Evolutionary conservation across 2,329 filamentous ascomycete species (phyloP).

Genomic region (Aureobasidium zeae): DNA sequence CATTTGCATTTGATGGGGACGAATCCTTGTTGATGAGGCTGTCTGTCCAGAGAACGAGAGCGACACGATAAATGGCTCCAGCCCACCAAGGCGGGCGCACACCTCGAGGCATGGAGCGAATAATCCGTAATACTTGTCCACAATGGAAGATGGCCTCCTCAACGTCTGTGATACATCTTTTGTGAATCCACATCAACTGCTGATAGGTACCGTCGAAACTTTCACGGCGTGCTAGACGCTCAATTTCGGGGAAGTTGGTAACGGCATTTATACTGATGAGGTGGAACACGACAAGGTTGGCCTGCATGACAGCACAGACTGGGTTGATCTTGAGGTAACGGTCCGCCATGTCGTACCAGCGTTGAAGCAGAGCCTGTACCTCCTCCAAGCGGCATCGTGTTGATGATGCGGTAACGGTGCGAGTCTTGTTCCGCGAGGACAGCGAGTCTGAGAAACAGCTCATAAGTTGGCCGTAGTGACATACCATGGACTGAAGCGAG

Average conservation of each 20-base stretch:
- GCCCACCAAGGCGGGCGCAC: conserved; percentile 62
- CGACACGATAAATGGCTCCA: conserved; percentile 59
- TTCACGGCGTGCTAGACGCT: conserved; percentile 55
- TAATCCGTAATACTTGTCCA: conserved; percentile 55
- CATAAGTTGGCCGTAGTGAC: conserved; percentile 55
- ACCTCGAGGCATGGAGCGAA: conserved; percentile 51
- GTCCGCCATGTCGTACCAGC: conserved; percentile 59
- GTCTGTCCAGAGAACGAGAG: conserved; percentile 54
- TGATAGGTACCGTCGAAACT: conserved; percentile 48
- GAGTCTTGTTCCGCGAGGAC: conserved; percentile 37
- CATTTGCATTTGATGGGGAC: conserved; percentile 27
- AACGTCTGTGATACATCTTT: conserved; percentile 53
- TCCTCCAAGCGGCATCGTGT: conserved; percentile 55
- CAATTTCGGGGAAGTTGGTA: conserved; percentile 58
- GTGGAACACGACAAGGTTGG: conserved; percentile 61
- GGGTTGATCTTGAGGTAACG: conserved; percentile 47
- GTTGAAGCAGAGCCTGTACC: conserved; percentile 53
- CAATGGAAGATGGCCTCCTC: conserved; percentile 59
- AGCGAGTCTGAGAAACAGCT: conserved; percentile 54
- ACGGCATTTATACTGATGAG: conserved; percentile 60
- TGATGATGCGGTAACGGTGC: conserved; percentile 49
- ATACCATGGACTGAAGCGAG: conserved; percentile 56
- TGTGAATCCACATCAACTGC: conserved; percentile 46
- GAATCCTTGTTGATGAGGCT: conserved; percentile 45
- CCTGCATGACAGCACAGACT: conserved; percentile 51